Base-by-base conservation (phyloP, 306 rosid genomes). In the Cucurbita argyrosperma region DNA sequence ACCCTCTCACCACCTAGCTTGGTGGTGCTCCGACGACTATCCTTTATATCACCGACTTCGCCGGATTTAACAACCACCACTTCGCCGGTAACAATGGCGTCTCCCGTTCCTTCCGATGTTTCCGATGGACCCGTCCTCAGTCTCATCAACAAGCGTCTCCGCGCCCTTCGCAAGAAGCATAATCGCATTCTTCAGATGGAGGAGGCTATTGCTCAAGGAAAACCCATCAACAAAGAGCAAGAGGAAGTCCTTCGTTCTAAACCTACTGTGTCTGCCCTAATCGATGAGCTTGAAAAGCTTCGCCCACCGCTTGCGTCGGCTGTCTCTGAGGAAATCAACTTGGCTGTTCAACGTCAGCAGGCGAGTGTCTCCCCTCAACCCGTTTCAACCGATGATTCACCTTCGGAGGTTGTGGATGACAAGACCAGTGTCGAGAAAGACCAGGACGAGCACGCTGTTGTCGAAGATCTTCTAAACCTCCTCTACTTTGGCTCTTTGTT, bases 231-330 rank as follows among this genome's bases (percentile, higher is more conserved):
- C 86, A 89, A 85, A 58, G 99, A 95, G 38, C 99, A 95, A 61
- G 88, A 89, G 45, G 96, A 89, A 7, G 86, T 88, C 54, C 96
- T 95, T 38, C 92, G 96, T 67, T 87, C 99, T 10, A 95, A 95
- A 56, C 81, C 99, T 69, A 71, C 81, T 15, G 84, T 91, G 43
- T 0, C 57, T 11, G 85, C 76, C 0, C 86, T 76, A 43, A 88
- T 95, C 80, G 99, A 95, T 38, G 99, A 95, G 76, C 84, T 95
- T 58, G 99, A 95, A 80, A 95, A 95, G 87, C 92, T 95, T 18
- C 96, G 96, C 1, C 92, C 84, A 39, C 99, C 99, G 12, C 88
- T 95, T 62, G 38, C 92, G 2, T 66, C 72, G 0, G 97, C 99
- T 39, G 67, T 91, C 56, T 21, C 88, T 3, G 99, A 95, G 54